phyloP scores from a whole-genome alignment of 257 asterid species.

The Solanum chmielewskii region DNA sequence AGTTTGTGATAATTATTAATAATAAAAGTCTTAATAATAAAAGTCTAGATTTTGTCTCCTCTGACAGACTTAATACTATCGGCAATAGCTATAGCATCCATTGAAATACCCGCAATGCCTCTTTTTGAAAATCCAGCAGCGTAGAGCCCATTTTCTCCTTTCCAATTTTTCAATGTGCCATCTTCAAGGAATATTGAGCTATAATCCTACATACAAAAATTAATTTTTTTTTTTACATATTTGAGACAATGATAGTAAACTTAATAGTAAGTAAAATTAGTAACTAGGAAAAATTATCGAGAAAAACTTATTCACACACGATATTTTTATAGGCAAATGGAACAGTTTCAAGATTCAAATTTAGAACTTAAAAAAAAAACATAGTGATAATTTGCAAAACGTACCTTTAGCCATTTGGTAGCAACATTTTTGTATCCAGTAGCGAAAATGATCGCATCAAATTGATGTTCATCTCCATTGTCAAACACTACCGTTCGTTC shows the following conservation, averaged over 20 bases:
- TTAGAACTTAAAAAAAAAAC: neutral
- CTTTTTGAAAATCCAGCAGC: neutral
- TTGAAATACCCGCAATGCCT: neutral
- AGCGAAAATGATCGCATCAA: conserved; percentile 42
- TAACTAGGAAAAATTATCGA: too few species aligned
- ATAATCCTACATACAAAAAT: neutral
- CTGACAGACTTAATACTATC: neutral
- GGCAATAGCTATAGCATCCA: neutral
- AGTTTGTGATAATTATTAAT: neutral
- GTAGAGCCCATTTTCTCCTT: conserved; percentile 1
- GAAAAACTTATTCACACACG: neutral
- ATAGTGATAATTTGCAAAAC: neutral
- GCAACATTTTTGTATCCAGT: conserved; percentile 49
- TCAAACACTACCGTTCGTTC: conserved; percentile 13
- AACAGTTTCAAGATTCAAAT: neutral
- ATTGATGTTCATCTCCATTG: conserved; percentile 5
- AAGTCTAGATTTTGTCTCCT: neutral
- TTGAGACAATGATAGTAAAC: neutral
- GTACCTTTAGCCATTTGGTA: conserved; percentile 33
- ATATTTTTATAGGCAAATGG: neutral
- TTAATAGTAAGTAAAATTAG: neutral
- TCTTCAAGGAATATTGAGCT: neutral
- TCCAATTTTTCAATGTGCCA: neutral
- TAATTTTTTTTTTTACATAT: too few species aligned
- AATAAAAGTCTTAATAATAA: neutral